Conservation (phyloP, 371 early-diverging fungal species). For the Umbelopsis sp. region DNA sequence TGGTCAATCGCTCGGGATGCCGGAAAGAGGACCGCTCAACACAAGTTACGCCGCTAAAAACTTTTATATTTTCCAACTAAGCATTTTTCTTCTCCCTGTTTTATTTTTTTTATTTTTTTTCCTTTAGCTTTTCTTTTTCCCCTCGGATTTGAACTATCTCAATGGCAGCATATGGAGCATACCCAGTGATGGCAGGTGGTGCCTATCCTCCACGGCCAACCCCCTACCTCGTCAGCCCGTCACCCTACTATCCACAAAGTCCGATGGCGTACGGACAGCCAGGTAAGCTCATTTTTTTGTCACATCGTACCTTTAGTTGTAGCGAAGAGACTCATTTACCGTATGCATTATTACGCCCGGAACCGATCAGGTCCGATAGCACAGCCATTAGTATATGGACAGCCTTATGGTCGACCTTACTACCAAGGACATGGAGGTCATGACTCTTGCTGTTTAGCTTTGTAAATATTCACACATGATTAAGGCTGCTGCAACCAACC, state of each 20-base stretch:
- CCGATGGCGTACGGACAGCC: conserved; percentile 9
- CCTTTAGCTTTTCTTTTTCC: background rate
- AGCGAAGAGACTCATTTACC: too few relatives aligned
- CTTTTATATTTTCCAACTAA: background rate
- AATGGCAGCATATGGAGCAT: conserved; percentile 6
- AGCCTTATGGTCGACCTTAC: conserved; percentile 7
- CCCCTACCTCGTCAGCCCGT: background rate
- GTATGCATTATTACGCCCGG: too few relatives aligned
- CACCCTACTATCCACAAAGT: background rate
- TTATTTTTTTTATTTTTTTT: background rate
- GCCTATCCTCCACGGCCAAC: conserved; percentile 8
- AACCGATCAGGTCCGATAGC: background rate
- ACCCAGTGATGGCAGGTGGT: conserved; percentile 1
- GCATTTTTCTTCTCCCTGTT: too few relatives aligned
- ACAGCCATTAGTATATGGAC: background rate
- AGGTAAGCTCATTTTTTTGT: background rate
- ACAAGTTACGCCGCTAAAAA: background rate
- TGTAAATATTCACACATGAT: background rate
- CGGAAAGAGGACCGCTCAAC: conserved; percentile 9
- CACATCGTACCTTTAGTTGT: too few relatives aligned
- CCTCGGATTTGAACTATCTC: background rate
- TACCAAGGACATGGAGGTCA: background rate
- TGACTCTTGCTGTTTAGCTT: conserved; percentile 3
- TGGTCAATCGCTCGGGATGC: background rate
- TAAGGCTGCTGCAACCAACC: background rate